phyloP scores from a whole-genome alignment of 2,329 filamentous ascomycete genomes.

The Monilinia polystroma region DNA sequence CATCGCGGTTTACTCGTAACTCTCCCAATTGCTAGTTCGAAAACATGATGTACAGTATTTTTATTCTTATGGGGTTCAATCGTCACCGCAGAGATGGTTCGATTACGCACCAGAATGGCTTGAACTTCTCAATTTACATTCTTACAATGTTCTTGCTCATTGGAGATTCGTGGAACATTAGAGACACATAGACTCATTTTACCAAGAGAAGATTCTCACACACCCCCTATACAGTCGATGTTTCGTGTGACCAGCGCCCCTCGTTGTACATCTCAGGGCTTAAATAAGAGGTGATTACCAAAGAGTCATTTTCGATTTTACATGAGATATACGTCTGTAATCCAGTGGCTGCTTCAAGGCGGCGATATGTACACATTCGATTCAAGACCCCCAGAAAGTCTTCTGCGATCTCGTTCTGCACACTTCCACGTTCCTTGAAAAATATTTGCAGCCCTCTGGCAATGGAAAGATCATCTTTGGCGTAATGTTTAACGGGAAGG shows the following conservation, averaged over 20 bases:
- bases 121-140: no score
- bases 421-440: background rate
- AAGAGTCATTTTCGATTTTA: conserved; percentile 10
- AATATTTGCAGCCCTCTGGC: conserved; percentile 1
- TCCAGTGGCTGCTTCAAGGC: background rate
- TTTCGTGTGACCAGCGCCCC: background rate
- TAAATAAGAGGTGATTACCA: background rate
- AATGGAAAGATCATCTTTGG: background rate
- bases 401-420: background rate
- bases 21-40: no score
- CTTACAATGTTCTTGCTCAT: no score
- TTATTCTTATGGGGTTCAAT: no score
- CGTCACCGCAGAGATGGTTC: no score
- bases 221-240: no score
- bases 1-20: background rate
- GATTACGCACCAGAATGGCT: no score
- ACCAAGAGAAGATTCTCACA: no score
- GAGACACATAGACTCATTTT: no score
- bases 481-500: conserved; percentile 7
- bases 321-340: conserved; percentile 3
- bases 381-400: background rate
- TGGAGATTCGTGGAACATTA: no score
- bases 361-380: background rate
- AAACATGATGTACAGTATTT: no score
- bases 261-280: conserved; percentile 3